A percentile compares a stretch with the other conserved stretches of the same genome.
Conservation (phyloP, 1,139 yeast species). For the Blastobotrys malaysiensis region DNA sequence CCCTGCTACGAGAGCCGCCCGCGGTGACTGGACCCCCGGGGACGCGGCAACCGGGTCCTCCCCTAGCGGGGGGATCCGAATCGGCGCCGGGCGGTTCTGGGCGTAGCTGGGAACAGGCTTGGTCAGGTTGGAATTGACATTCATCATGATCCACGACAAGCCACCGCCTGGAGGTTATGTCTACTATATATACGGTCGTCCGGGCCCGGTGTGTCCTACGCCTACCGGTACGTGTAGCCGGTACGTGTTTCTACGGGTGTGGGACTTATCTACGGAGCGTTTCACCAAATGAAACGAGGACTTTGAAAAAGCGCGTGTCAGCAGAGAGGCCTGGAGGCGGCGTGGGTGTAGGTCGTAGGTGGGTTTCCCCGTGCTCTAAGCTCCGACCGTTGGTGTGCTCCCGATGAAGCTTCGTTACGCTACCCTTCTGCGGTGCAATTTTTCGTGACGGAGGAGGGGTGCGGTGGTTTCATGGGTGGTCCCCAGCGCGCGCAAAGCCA, state of each 20-base stretch:
- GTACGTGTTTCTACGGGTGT: not conserved
- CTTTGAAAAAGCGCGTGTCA: not conserved
- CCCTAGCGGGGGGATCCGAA: constrained; percentile 19
- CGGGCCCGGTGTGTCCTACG: too few relatives aligned
- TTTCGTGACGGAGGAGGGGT: not conserved
- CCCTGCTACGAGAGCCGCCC: constrained; percentile 32
- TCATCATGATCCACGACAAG: not conserved
- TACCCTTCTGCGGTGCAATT: not conserved
- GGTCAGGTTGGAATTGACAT: not conserved
- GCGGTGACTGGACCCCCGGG: constrained; percentile 17
- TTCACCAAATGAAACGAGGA: not conserved
- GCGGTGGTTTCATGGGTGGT: too few relatives aligned
- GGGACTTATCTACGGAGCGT: not conserved
- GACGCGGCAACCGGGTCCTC: constrained; percentile 14
- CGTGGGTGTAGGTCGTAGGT: too few relatives aligned
- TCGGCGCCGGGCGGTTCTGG: constrained; percentile 19
- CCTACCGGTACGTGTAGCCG: not conserved
- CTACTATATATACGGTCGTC: not conserved
- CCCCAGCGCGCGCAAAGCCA: not conserved
- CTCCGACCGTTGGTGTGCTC: not conserved
- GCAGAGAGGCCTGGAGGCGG: too few relatives aligned
- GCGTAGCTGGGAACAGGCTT: not conserved
- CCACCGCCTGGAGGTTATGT: not conserved
- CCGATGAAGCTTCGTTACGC: not conserved
- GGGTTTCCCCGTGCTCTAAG: not conserved